phyloP scores from a whole-genome alignment of 805 yeast species.

The Wickerhamomyces hampshirensis region DNA sequence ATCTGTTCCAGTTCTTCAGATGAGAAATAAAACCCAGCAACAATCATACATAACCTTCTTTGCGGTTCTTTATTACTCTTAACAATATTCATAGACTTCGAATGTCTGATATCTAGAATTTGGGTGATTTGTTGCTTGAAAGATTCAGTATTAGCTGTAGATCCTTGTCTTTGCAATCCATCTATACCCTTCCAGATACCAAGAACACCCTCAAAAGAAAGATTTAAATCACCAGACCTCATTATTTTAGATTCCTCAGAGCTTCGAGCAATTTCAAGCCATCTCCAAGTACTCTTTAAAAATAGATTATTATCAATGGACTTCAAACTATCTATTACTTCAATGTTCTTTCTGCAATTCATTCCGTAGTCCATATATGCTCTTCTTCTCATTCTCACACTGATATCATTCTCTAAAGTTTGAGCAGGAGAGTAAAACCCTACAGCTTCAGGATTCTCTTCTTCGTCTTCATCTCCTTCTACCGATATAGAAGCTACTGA shows the following conservation, averaged over 20 bases:
- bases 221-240: slow-evolving; percentile 65
- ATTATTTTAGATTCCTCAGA: slow-evolving; percentile 61
- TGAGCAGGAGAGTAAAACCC: slow-evolving; percentile 31
- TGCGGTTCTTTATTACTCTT: slow-evolving; percentile 53
- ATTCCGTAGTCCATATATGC: slow-evolving; percentile 71
- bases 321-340: slow-evolving; percentile 48
- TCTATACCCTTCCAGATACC: slow-evolving; percentile 84
- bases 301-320: slow-evolving; percentile 50
- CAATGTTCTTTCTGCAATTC: slow-evolving; percentile 59
- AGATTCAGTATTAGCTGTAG: slow-evolving; percentile 26
- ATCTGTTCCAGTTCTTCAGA: slow-evolving; percentile 70
- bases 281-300: slow-evolving; percentile 81
- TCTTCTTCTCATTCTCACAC: slow-evolving; percentile 63
- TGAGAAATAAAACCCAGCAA: slow-evolving; percentile 88
- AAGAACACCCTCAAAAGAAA: slow-evolving; percentile 82
- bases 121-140: slow-evolving; percentile 28
- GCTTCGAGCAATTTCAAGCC: slow-evolving; percentile 73
- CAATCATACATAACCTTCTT: slow-evolving; percentile 72
- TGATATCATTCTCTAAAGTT: slow-evolving; percentile 66
- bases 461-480: slow-evolving; percentile 20
- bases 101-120: slow-evolving; percentile 27
- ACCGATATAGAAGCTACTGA: slow-evolving; percentile 2
- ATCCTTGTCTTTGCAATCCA: slow-evolving; percentile 43
- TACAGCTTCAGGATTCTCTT: slow-evolving; percentile 19
- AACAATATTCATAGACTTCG: slow-evolving; percentile 25